phyloP scores from a whole-genome alignment of 2,329 filamentous ascomycete genomes.

The Epichloe sylvatica region DNA sequence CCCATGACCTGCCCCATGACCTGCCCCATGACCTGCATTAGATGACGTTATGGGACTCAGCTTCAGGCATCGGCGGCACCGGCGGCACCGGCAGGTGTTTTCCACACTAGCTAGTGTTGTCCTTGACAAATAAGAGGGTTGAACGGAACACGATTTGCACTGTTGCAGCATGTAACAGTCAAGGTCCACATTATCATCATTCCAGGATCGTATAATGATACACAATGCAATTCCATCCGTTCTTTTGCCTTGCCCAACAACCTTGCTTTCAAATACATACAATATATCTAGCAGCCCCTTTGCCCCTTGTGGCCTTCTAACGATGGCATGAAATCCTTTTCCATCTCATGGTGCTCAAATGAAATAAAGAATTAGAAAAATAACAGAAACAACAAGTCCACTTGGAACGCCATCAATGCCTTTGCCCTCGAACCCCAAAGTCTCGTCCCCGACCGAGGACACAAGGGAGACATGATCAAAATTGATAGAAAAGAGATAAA shows the following conservation, averaged over 20 bases:
- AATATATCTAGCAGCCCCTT: not conserved
- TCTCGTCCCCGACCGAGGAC: not conserved
- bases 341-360: not conserved
- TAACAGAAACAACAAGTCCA: not conserved
- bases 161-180: not conserved
- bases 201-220: not conserved
- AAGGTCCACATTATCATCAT: not conserved
- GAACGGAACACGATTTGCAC: not conserved
- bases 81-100: conserved; percentile 1
- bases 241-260: not conserved
- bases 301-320: not conserved
- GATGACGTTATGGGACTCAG: not conserved
- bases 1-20: not conserved
- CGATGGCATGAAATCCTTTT: not conserved
- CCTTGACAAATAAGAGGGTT: too few relatives aligned
- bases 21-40: not conserved
- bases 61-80: conserved; percentile 5
- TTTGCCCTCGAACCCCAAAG: not conserved
- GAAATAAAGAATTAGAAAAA: not conserved
- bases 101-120: not conserved
- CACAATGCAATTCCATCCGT: not conserved
- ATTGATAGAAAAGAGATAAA: not conserved
- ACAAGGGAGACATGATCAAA: not conserved
- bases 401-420: not conserved
- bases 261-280: not conserved